A percentile compares a stretch with the other conserved stretches of the same genome.
phyloP scores from a whole-genome alignment of 768 basidiomycete genomes.

The Boletus speciosus region DNA sequence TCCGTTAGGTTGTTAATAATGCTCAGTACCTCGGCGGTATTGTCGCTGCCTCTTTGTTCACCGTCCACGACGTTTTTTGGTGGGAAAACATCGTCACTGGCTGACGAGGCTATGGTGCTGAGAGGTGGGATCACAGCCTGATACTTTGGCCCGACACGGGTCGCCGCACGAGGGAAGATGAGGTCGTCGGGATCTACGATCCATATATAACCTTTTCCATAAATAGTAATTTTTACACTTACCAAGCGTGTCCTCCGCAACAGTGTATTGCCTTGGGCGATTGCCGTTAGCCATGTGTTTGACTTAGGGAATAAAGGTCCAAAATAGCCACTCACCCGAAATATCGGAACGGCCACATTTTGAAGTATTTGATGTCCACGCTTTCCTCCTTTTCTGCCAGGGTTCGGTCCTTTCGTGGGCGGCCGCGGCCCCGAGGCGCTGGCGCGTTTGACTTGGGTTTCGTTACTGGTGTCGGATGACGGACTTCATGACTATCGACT shows the following conservation, averaged over 20 bases:
- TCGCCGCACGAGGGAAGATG: conserved; percentile 91
- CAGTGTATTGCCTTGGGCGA: conserved; percentile 70
- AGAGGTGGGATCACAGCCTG: conserved; percentile 58
- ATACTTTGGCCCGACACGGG: conserved; percentile 84
- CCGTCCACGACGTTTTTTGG: conserved; percentile 15
- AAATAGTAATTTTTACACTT: conserved; percentile 25
- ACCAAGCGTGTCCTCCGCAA: conserved; percentile 91
- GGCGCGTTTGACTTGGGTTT: conserved; percentile 71
- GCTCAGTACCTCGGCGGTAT: conserved; percentile 70
- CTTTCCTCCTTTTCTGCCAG: conserved; percentile 77
- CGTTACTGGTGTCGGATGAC: conserved; percentile 50
- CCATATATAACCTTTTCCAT: conserved; percentile 27
- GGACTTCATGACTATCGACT: conserved; percentile 71
- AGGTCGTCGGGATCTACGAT: conserved; percentile 88
- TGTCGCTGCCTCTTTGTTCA: conserved; percentile 66
- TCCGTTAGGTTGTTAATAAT: conserved; percentile 61
- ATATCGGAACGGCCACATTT: conserved; percentile 94
- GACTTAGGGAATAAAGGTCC: not conserved
- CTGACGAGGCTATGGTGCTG: conserved; percentile 36
- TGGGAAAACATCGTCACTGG: not conserved
- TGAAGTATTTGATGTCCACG: conserved; percentile 76
- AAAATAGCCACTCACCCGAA: conserved; percentile 69
- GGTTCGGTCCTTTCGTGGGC: conserved; percentile 71
- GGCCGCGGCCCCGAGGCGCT: conserved; percentile 65
- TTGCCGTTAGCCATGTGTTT: conserved; percentile 12